Evolutionary conservation across 352 stramenopile genomes (phyloP), one percentile per base, ranked within the genome.

Genomic region (Phytophthora brassicae): DNA sequence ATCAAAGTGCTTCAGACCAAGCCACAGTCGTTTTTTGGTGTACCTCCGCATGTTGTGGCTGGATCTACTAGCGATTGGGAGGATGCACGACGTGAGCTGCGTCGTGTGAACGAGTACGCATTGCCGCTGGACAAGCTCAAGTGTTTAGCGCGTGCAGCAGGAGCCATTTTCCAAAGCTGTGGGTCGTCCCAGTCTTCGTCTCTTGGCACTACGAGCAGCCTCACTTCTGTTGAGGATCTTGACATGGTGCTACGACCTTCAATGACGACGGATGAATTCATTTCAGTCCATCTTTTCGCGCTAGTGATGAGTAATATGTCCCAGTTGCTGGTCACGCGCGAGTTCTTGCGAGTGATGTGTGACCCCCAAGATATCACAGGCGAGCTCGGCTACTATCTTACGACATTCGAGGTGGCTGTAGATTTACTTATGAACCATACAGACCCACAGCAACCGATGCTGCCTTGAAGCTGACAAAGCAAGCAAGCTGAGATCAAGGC

Each of bases 381-480:
- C 50, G 79, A 90, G 63, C 77, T 90, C 26, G 80, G 80, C 43
- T 90, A 86, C 65, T 89, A 89, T 54, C 77, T 88, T 17, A 86
- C 80, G 41, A 89, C 76, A 46, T 89, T 86, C 45, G 77, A 88
- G 41, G 77, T 81, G 22, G 77, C 72, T n/a, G 75, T 89, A 33
- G 72, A 85, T 33, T 65, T 87, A 56, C 66, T 89, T 26, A 65
- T 81, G 17, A 72, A 72, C 20, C 77, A 86, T 16, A 42, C 57
- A 19, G 70, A 84, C 59, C 55, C 67, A 17, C 60, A 79, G 20
- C 59, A 75, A 8, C 69, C 75, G 26, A 78, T 82, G 67, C 50
- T 82, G 46, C 55, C 41, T 24, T 70, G 33, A 66, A 55, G 22
- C n/a, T n/a, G n/a, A n/a, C n/a, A n/a, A n/a, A n/a, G n/a, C n/a